Conservation (phyloP, 164 flowering plant genomes). For the Vitis cinerea region DNA sequence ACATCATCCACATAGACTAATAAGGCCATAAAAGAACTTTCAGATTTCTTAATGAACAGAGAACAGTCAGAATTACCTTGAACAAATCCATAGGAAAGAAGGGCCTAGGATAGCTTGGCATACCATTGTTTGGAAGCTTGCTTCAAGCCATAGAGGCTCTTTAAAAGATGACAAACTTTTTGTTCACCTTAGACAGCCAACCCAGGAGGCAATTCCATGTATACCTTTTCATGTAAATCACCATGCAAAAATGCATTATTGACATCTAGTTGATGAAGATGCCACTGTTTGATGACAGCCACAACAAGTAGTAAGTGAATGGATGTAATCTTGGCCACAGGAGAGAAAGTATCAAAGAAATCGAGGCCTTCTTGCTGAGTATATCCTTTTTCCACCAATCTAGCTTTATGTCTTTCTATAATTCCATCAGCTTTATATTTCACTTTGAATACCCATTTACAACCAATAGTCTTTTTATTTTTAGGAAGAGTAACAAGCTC, state of each 20-base stretch:
- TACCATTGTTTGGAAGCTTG: conserved; percentile 6
- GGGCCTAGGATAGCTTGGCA: not conserved
- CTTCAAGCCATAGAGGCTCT: conserved; percentile 6
- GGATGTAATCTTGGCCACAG: not conserved
- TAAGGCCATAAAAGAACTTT: not conserved
- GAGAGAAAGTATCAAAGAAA: conserved; percentile 8
- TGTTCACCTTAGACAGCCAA: too few relatives aligned
- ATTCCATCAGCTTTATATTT: conserved; percentile 7
- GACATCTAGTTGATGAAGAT: conserved; percentile 1
- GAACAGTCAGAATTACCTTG: not conserved
- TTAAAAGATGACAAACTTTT: not conserved
- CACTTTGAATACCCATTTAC: conserved; percentile 7
- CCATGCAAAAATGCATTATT: conserved; percentile 7
- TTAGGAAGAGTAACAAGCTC: not conserved
- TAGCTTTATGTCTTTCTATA: conserved; percentile 2
- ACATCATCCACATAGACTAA: conserved; percentile 10
- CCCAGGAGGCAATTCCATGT: not conserved
- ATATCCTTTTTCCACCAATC: conserved; percentile 9
- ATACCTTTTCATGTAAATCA: not conserved
- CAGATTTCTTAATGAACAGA: not conserved
- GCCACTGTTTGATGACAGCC: not conserved
- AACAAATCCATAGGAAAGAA: not conserved
- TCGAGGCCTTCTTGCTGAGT: conserved; percentile 2
- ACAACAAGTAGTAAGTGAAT: not conserved
- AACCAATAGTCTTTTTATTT: conserved; percentile 1